Evolutionary conservation across 345 rosid genomes (phyloP), one percentile per base, ranked within the genome.

Genomic region (Fremontodendron californicum): DNA sequence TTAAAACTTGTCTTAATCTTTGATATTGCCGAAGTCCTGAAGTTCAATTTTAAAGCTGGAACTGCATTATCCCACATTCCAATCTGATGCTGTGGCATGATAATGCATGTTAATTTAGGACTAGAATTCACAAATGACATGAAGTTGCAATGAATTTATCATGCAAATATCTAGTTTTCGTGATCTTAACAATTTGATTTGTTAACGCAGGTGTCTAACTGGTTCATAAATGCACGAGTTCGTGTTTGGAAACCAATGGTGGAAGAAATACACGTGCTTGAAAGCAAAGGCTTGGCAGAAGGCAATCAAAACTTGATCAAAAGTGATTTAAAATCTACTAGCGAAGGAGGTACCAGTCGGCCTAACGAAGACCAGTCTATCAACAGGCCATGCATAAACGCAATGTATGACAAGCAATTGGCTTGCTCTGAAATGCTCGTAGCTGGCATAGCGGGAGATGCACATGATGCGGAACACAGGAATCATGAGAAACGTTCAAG

Each of bases 241-340:
- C 89, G 90, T 0, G 84, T 89, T 18, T 89, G 93, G 92, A 87
- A 89, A 62, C 93, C 90, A 3, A 87, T 89, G 93, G 93, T 89
- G 27, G 93, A 89, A 77, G 90, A 89, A 75, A 87, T 86, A 70
- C 89, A 89, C 83, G 71, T 71, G 84, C 89, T 87, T 8, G 90
- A 87, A 78, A 87, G 85, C 60, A 79, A 85, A 74, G 81, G 82
- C 71, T 48, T 75, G 70, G 79, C 76, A n/a, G 85, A 77, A 78
- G 73, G 79, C 39, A 73, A 64, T 62, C 85, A 67, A 42, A 78
- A 25, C 73, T 13, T 67, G n/a, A 72, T 66, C 46, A 77, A 65
- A 21, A 74, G 40, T 10, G 81, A 64, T 16, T 80, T 65, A 43
- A 71, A 71, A 57, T 76, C 76, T 3, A 51, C 57, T 4, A 64